phyloP scores from a whole-genome alignment of 495 filamentous ascomycete genomes.

The Aspergillus baeticus region DNA sequence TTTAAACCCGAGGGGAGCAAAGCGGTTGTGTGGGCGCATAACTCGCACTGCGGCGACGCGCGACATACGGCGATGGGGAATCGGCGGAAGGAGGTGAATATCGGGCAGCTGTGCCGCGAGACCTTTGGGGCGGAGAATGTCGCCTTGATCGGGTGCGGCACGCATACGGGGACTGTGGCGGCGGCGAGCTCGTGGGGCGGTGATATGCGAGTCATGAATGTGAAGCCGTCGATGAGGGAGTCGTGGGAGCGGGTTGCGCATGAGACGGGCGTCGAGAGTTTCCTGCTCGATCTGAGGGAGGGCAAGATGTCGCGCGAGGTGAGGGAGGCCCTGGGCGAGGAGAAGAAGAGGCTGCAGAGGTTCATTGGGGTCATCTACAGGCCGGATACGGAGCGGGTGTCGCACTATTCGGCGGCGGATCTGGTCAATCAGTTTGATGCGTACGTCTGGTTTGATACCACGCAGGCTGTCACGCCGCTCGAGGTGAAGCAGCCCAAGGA shows the following conservation, averaged over 20 bases:
- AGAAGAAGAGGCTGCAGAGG: conserved; percentile 44
- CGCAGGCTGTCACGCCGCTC: conserved; percentile 48
- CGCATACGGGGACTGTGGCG: conserved; percentile 56
- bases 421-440: conserved; percentile 58
- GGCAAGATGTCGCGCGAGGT: conserved; percentile 35
- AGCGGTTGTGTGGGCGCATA: conserved; percentile 61
- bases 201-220: conserved; percentile 54
- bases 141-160: conserved; percentile 52
- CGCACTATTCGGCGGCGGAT: conserved; percentile 54
- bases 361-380: conserved; percentile 64
- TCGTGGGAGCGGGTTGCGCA: conserved; percentile 49
- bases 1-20: conserved; percentile 41
- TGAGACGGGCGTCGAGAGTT: conserved; percentile 43
- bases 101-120: conserved; percentile 57
- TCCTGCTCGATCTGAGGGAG: conserved; percentile 50
- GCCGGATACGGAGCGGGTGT: conserved; percentile 52
- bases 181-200: conserved; percentile 58
- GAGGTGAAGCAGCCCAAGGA: conserved; percentile 52
- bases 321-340: conserved; percentile 35
- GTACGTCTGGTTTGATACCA: conserved; percentile 56
- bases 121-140: conserved; percentile 45
- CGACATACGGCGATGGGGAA: conserved; percentile 54
- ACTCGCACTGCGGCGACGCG: conserved; percentile 61
- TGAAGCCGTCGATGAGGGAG: conserved; percentile 39
- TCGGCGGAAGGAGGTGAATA: conserved; percentile 49